Base-by-base conservation (phyloP, 2,329 filamentous ascomycete species). In the Podosphaera aphanis region DNA sequence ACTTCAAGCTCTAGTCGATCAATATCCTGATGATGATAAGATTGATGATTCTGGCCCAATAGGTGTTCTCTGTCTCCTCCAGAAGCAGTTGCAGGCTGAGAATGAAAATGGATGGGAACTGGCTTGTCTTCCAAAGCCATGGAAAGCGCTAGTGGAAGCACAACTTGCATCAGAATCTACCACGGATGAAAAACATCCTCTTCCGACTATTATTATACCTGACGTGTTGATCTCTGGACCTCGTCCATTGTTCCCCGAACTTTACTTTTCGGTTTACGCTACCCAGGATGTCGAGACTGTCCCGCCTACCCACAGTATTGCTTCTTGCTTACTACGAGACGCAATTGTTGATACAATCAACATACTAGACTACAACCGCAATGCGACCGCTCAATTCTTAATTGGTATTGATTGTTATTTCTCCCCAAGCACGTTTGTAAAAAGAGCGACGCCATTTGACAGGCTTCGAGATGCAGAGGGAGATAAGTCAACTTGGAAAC, bases 341-440 rank as follows among this genome's bases (percentile, higher is more conserved):
- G 76, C 76, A 0, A 70, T 95, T 46, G 71, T 83, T 35, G 90
- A 98, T 59, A 94, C 86, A 0, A 90, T 98, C 63, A 94, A 94
- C 59, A 78, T 84, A 44, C 70, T 98, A 15, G 75, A 95, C 63
- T 93, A 84, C 66, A 98, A 95, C 62, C 79, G 90, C 49, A 83
- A 85, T 54, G 73, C 78, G 29, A 79, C 82, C 0, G 88, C 90
- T 35, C 83, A 85, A 48, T 90, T 84, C 55, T 66, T 98, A 31
- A 93, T 94, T 56, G 86, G 95, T 55, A 69, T 94, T 31, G 90
- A 98, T 61, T 92, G 83, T 62, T 98, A 90, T 63, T 98, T 93
- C 65, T 73, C 85, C 0, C 75, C 83, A 8, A 74, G 77, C 46
- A 94, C 83, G 1, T 98, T 98, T 61, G 78, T 93, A 47, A 93